These are phyloP conservation scores for Cladophialophora exuberans DNA, from an alignment of 2,329 filamentous ascomycete genomes.

Conservation along the genomic window DNA sequence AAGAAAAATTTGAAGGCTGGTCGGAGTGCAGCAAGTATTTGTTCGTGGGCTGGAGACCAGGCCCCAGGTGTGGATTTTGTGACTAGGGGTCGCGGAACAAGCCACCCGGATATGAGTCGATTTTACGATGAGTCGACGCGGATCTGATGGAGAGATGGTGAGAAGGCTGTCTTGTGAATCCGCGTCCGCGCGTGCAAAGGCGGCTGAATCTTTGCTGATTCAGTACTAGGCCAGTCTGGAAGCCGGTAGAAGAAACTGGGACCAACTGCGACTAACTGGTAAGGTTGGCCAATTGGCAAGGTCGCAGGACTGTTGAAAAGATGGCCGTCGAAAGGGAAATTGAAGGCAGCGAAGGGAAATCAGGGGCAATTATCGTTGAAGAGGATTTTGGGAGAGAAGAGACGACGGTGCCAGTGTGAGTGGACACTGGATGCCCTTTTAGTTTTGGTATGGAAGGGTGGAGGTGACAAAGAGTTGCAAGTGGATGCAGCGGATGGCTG, in stretches of 20 bases:
- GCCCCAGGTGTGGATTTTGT: conserved; percentile 11
- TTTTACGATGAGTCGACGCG: conserved; percentile 21
- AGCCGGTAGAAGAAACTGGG: conserved; percentile 23
- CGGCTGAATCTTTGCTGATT: conserved; percentile 24
- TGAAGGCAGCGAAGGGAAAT: conserved; percentile 25
- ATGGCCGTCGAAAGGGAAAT: conserved; percentile 25
- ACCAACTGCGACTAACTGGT: conserved; percentile 15
- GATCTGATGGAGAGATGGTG: conserved; percentile 18
- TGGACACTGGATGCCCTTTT: conserved; percentile 20
- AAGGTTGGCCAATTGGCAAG: conserved; percentile 20
- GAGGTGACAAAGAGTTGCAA: conserved; percentile 13
- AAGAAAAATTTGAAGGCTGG: conserved; percentile 26
- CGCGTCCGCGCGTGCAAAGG: conserved; percentile 22
- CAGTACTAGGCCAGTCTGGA: conserved; percentile 19
- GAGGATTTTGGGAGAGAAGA: conserved; percentile 12
- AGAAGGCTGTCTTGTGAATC: conserved; percentile 18
- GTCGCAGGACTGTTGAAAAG: conserved; percentile 10
- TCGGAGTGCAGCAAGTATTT: conserved; percentile 18
- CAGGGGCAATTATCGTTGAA: conserved; percentile 27
- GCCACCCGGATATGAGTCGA: conserved; percentile 26
- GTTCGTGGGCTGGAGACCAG: conserved; percentile 15
- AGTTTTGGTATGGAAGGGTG: conserved; percentile 11
- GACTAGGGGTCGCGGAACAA: conserved; percentile 21
- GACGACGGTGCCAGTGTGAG: conserved; percentile 8
- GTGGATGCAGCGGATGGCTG: conserved; percentile 23